Base-by-base conservation (phyloP, 345 rosid genomes). In the Eucalyptus paniculata region DNA sequence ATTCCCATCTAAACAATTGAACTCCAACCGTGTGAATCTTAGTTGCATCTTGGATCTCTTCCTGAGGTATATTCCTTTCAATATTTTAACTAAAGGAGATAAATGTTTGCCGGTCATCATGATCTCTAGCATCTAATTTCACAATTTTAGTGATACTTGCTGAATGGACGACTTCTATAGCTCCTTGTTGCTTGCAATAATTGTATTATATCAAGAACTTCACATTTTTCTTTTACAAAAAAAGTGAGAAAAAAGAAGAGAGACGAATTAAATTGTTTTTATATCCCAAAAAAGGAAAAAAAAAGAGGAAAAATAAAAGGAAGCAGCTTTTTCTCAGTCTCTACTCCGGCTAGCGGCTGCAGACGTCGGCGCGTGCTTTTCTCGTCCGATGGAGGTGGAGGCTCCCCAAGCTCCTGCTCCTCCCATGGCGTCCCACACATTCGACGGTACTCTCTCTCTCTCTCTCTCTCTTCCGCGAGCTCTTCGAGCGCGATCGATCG, bases 11-110 rank as follows among this genome's bases (percentile, higher is more conserved):
- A 23, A 56, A 24, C 5, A 12, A 56, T 56, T 56, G 30, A 56
- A 24, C 30, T 56, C 30, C 30, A 56, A 56, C 0, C 0, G 30
- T 23, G 62, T 0, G 6, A 23, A 56, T 24, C 62, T 4, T 1
- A 23, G 62, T 56, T 24, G 30, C 3, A 56, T 56, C 62, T 56
- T 24, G 62, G 30, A 24, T 56, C 2, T 56, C 62, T 24, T 56
- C 30, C 2, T 11, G 0, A 23, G 62, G 62, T 56, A 56, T 6
- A 24, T 56, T 56, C 14, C 58, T 53, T 0, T 53, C 5, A 53
- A 53, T 21, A 53, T 8, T 53, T 53, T 21, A 53, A 53, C 26
- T 21, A 8, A 53, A 53, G 58, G 26, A 53, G 58, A 21, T 53
- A 21, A 8, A 53, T 53, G 58, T 53, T 53, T 53, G 58, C 58